These are phyloP conservation scores for Russula compacta DNA, from an alignment of 768 basidiomycete species.

Conservation along the genomic window DNA sequence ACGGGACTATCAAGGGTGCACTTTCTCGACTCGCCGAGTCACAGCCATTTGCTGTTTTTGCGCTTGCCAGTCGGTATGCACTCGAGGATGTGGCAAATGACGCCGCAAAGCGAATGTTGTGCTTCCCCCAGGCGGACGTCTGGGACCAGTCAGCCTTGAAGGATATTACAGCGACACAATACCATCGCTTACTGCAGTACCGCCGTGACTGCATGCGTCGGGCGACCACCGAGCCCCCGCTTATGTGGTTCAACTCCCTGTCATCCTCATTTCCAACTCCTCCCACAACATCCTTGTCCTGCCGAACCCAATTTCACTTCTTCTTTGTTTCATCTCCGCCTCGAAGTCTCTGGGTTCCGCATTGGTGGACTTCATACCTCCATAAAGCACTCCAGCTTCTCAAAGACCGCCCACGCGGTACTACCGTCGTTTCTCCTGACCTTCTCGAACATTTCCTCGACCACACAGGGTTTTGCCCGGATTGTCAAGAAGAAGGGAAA, in stretches of 20 bases:
- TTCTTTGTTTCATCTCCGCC: slow-evolving; percentile 12
- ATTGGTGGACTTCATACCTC: slow-evolving; percentile 17
- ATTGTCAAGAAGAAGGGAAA: slow-evolving; percentile 14
- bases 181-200: slow-evolving; percentile 11
- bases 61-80: slow-evolving; percentile 14
- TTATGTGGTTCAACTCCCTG: slow-evolving; percentile 14
- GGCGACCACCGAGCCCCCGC: slow-evolving; percentile 8
- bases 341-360: slow-evolving; percentile 16
- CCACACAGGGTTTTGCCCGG: background rate
- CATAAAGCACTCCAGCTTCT: slow-evolving; percentile 5
- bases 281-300: slow-evolving; percentile 6
- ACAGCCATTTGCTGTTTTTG: slow-evolving; percentile 8
- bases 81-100: slow-evolving; percentile 15
- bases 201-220: slow-evolving; percentile 8
- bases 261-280: slow-evolving; percentile 1
- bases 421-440: slow-evolving; percentile 7
- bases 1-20: slow-evolving; percentile 7
- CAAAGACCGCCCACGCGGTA: slow-evolving; percentile 13
- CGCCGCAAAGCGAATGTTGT: slow-evolving; percentile 11
- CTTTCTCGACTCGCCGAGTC: slow-evolving; percentile 7
- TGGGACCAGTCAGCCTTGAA: background rate
- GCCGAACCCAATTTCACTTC: slow-evolving; percentile 16
- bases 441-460: slow-evolving; percentile 10
- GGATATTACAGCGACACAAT: slow-evolving; percentile 12
- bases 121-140: background rate